These are phyloP conservation scores for Pichia pseudocactophila DNA, from an alignment of 805 yeast species.

Conservation along the genomic window DNA sequence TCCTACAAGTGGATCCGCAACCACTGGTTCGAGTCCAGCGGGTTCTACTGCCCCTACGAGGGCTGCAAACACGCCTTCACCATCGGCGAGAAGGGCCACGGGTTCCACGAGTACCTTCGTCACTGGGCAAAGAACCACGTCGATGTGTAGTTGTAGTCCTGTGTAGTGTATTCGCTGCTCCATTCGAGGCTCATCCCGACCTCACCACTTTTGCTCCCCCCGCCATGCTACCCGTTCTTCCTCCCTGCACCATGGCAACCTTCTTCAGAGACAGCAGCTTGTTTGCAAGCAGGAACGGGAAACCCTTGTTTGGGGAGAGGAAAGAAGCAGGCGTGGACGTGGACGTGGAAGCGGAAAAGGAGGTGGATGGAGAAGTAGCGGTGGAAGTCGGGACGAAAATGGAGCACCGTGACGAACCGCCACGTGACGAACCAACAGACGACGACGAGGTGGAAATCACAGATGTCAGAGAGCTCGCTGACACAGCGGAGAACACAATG, in stretches of 20 bases:
- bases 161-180: too few species aligned
- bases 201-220: too few species aligned
- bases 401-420: too few species aligned
- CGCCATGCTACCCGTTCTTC: too few species aligned
- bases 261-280: background rate
- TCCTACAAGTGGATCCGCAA: conserved; percentile 11
- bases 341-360: too few species aligned
- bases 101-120: conserved; percentile 11
- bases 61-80: conserved; percentile 6
- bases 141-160: too few species aligned
- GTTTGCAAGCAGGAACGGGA: conserved; percentile 1
- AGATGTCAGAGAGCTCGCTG: conserved; percentile 5
- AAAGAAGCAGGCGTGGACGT: background rate
- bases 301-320: conserved; percentile 1
- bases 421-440: too few species aligned
- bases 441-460: conserved; percentile 9
- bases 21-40: conserved; percentile 9
- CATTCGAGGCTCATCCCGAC: background rate
- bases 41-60: conserved; percentile 8
- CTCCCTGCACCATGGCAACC: background rate
- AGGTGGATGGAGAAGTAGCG: too few species aligned
- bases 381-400: too few species aligned
- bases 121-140: conserved; percentile 8
- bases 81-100: conserved; percentile 12
- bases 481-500: background rate